These are phyloP conservation scores for Calycina marina DNA, from an alignment of 2,329 filamentous ascomycete species.

Conservation along the genomic window DNA sequence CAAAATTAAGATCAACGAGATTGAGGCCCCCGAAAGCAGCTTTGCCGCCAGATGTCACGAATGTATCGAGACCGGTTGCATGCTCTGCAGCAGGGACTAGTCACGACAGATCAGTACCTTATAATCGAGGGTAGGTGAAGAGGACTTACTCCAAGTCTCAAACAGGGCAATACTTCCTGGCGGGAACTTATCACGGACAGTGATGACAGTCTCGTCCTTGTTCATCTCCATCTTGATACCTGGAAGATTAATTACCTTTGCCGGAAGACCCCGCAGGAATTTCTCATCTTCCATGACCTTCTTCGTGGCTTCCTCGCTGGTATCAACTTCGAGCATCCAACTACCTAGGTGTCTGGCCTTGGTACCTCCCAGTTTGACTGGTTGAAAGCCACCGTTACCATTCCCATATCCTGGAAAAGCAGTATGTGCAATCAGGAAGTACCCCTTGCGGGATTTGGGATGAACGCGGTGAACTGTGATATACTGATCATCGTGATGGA, in stretches of 20 bases:
- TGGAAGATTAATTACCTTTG: conserved; percentile 58
- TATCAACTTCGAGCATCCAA: conserved; percentile 84
- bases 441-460: conserved; percentile 79
- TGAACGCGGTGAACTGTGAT: conserved; percentile 94
- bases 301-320: conserved; percentile 52
- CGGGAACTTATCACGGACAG: conserved; percentile 69
- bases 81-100: conserved; percentile 79
- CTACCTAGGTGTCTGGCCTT: conserved; percentile 75
- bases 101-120: too few relatives aligned
- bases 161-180: conserved; percentile 91
- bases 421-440: conserved; percentile 91
- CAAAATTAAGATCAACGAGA: conserved; percentile 76
- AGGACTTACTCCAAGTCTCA: conserved; percentile 95
- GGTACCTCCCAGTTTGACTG: conserved; percentile 71
- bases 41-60: conserved; percentile 68
- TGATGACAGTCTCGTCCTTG: conserved; percentile 63
- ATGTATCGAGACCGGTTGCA: conserved; percentile 68
- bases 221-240: conserved; percentile 60
- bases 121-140: too few relatives aligned
- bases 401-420: conserved; percentile 85
- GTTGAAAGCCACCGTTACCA: conserved; percentile 64
- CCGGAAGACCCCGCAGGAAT: conserved; percentile 69
- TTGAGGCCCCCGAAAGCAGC: conserved; percentile 62
- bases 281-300: conserved; percentile 53
- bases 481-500: conserved; percentile 92